These are phyloP conservation scores for Epichloe uncinata DNA, from an alignment of 2,329 filamentous ascomycete genomes.

Conservation along the genomic window DNA sequence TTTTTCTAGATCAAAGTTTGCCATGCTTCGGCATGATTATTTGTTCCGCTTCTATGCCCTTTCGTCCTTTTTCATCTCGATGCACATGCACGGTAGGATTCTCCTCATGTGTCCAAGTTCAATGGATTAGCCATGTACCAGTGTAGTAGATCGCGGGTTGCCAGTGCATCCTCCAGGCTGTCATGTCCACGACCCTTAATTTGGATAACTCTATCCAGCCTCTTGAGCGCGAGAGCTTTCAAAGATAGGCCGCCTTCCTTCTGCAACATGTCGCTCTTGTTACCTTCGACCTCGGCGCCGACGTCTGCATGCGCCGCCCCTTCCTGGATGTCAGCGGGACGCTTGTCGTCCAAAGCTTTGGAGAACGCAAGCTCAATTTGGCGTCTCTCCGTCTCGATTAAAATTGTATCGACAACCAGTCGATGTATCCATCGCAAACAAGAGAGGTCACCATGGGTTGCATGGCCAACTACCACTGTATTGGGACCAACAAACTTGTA, in stretches of 20 bases:
- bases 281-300: not conserved
- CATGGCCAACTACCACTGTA: slow-evolving; percentile 37
- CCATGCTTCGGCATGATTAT: not conserved
- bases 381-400: slow-evolving; percentile 17
- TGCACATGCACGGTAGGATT: not conserved
- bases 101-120: not conserved
- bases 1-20: not conserved
- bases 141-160: slow-evolving; percentile 26
- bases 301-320: slow-evolving; percentile 1
- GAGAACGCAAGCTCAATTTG: not conserved
- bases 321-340: slow-evolving; percentile 2
- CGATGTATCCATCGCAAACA: slow-evolving; percentile 35
- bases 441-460: slow-evolving; percentile 26
- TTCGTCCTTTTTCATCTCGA: not conserved
- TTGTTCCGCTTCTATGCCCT: not conserved
- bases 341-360: not conserved
- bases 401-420: slow-evolving; percentile 30
- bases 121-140: slow-evolving; percentile 19
- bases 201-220: slow-evolving; percentile 28
- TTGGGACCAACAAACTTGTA: slow-evolving; percentile 29
- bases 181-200: slow-evolving; percentile 23
- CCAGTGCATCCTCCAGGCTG: slow-evolving; percentile 32
- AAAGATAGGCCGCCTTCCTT: slow-evolving; percentile 19
- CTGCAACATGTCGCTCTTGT: not conserved
- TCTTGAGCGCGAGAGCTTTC: slow-evolving; percentile 23